phyloP scores from a whole-genome alignment of 2,329 filamentous ascomycete genomes.

The Paraphaeosphaeria minitans region DNA sequence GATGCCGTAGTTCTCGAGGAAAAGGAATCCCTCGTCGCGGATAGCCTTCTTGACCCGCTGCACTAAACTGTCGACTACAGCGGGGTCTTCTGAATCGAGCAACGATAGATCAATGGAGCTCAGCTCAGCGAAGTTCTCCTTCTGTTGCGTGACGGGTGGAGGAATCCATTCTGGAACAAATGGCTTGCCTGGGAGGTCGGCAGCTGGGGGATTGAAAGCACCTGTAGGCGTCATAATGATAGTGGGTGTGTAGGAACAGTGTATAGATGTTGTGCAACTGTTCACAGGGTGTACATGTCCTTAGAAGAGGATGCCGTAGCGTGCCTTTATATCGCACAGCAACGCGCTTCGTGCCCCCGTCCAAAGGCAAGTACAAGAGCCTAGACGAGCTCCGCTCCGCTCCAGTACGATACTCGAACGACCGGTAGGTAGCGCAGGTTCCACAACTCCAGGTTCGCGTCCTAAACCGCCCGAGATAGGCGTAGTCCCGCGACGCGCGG shows the following conservation, averaged over 20 bases:
- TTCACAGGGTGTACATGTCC: background rate
- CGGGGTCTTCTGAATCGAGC: conserved; percentile 38
- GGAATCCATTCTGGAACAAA: conserved; percentile 36
- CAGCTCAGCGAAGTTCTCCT: conserved; percentile 48
- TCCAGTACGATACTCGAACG: background rate
- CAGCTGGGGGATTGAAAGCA: conserved; percentile 27
- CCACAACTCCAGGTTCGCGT: background rate
- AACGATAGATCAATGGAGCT: conserved; percentile 40
- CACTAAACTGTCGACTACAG: conserved; percentile 52
- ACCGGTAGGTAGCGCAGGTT: background rate
- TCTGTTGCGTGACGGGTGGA: conserved; percentile 54
- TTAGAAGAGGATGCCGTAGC: background rate
- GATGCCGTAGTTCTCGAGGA: conserved; percentile 58
- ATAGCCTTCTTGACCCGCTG: conserved; percentile 45
- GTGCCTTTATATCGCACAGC: conserved; percentile 6
- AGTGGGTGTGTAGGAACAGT: background rate
- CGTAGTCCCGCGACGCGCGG: too few relatives aligned
- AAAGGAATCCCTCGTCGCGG: conserved; percentile 45
- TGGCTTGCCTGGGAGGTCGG: conserved; percentile 28
- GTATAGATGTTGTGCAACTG: background rate
- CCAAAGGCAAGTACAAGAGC: background rate
- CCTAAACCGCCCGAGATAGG: background rate
- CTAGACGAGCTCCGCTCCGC: conserved; percentile 10
- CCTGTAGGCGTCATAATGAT: conserved; percentile 23
- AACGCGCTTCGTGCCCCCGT: background rate